phyloP scores from a whole-genome alignment of 1,139 yeast genomes.

The Torulaspora pretoriensis region DNA sequence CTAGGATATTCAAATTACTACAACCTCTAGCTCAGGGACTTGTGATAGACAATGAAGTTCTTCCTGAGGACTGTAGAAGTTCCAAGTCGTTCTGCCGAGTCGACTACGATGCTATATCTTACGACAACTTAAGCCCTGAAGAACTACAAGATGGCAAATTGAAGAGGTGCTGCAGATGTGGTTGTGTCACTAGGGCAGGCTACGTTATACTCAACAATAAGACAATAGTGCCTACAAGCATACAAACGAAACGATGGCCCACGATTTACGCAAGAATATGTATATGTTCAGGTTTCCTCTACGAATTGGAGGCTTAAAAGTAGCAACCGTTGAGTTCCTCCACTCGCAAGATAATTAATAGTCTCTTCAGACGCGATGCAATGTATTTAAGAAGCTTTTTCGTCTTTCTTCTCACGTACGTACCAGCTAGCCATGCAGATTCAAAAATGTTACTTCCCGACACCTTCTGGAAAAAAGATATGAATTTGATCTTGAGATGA shows the following conservation, averaged over 20 bases:
- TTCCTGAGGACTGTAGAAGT: slow-evolving; percentile 16
- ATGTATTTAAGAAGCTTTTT: background rate
- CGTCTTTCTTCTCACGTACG: background rate
- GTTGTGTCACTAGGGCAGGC: slow-evolving; percentile 36
- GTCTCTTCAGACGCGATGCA: too few species aligned
- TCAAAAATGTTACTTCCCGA: background rate
- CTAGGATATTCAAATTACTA: slow-evolving; percentile 21
- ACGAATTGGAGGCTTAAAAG: slow-evolving; percentile 22
- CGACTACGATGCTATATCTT: slow-evolving; percentile 34
- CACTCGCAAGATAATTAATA: too few species aligned
- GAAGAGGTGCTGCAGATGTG: slow-evolving; percentile 37
- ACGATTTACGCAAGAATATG: slow-evolving; percentile 36
- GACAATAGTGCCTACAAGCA: slow-evolving; percentile 34
- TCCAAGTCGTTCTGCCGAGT: slow-evolving; percentile 27
- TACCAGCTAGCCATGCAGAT: too few species aligned
- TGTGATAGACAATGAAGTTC: slow-evolving; percentile 20
- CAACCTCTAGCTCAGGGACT: slow-evolving; percentile 32
- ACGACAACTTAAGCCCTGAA: slow-evolving; percentile 25
- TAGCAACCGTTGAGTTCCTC: too few species aligned
- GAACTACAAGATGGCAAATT: slow-evolving; percentile 25
- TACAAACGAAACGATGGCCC: slow-evolving; percentile 37
- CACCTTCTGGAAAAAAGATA: background rate
- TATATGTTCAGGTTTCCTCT: slow-evolving; percentile 36
- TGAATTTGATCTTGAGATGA: background rate
- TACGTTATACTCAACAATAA: slow-evolving; percentile 30